Evolutionary conservation across 2,329 filamentous ascomycete genomes (phyloP).

Genomic region (Fusarium miscanthi): DNA sequence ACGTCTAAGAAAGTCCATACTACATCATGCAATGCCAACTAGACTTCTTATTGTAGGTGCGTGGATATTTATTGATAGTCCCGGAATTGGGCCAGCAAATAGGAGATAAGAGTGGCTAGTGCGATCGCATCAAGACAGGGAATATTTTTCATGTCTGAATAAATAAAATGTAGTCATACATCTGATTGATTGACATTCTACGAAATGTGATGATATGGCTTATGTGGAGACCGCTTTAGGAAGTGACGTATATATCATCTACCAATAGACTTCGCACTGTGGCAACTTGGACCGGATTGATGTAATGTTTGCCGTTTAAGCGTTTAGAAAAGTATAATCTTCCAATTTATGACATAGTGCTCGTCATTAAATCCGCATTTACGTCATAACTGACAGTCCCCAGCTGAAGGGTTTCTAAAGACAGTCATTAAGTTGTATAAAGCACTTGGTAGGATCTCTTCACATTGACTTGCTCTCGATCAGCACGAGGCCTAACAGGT

Average conservation of each 20-base stretch:
- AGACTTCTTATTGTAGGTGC: too few relatives aligned
- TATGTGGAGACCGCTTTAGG: accelerated
- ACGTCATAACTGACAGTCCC: not conserved
- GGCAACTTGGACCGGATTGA: accelerated
- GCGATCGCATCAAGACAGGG: too few relatives aligned
- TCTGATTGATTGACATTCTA: not conserved
- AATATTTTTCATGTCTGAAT: too few relatives aligned
- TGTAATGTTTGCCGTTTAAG: not conserved
- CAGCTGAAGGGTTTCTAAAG: accelerated
- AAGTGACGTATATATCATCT: not conserved
- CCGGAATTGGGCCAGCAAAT: too few relatives aligned
- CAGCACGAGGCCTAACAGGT: accelerated
- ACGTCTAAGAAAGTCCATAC: too few relatives aligned
- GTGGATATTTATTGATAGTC: too few relatives aligned
- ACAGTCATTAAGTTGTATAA: accelerated
- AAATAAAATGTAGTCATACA: not conserved
- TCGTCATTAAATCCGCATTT: not conserved
- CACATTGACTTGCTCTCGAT: accelerated
- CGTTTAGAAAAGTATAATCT: not conserved
- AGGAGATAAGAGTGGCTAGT: too few relatives aligned
- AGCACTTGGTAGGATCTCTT: too few relatives aligned
- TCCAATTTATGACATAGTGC: not conserved
- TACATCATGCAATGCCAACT: too few relatives aligned
- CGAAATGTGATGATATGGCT: not conserved
- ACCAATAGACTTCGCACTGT: not conserved